Conservation (phyloP, 176 grass and related monocot genomes). For the Pontederia crassipes region DNA sequence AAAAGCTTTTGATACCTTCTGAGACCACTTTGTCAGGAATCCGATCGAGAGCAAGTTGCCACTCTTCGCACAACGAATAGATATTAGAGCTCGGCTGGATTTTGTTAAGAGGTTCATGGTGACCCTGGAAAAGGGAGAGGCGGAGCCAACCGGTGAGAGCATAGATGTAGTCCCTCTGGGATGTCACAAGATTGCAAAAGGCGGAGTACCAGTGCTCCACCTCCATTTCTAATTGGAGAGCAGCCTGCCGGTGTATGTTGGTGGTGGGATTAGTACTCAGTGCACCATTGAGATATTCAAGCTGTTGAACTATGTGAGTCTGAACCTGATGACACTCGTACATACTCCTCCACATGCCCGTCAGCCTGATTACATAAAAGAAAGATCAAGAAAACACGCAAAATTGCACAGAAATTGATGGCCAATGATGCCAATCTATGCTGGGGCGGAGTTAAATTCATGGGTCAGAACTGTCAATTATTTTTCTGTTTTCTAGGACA, state of each 20-base stretch:
- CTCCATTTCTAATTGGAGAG: conserved; percentile 76
- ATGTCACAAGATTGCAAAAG: conserved; percentile 75
- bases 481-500: no score
- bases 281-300: conserved; percentile 58
- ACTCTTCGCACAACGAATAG: conserved; percentile 72
- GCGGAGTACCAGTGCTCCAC: conserved; percentile 80
- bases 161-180: conserved; percentile 74
- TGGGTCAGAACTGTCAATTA: no score
- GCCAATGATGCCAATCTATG: neutral
- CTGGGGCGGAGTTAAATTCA: no score
- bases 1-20: conserved; percentile 78
- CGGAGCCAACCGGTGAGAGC: conserved; percentile 86
- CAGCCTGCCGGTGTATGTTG: conserved; percentile 58
- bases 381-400: conserved; percentile 17
- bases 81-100: conserved; percentile 61
- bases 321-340: conserved; percentile 95
- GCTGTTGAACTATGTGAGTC: conserved; percentile 89
- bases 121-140: conserved; percentile 59
- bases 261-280: conserved; percentile 53
- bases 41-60: conserved; percentile 84
- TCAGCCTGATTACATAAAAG: conserved; percentile 52
- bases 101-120: conserved; percentile 40
- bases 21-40: conserved; percentile 86
- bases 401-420: neutral
- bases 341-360: conserved; percentile 96